Evolutionary conservation across 2,329 filamentous ascomycete species (phyloP).

Genomic region (Sporothrix protearum): DNA sequence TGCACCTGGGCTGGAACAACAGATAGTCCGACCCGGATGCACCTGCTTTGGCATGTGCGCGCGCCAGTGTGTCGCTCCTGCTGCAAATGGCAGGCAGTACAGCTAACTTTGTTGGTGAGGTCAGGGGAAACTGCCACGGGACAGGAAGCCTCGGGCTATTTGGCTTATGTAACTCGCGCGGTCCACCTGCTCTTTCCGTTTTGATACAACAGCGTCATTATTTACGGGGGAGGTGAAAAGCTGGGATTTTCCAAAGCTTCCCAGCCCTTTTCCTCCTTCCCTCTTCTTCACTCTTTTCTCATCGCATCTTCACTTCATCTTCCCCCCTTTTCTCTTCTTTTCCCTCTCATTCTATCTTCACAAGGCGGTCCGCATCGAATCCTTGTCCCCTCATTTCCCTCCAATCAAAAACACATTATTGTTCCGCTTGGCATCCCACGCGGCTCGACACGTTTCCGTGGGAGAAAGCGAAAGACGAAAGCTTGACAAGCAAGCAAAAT

Average conservation of each 20-base stretch:
- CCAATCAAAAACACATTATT: neutral
- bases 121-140: neutral
- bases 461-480: neutral
- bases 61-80: neutral
- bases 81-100: neutral
- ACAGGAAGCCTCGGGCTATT: neutral
- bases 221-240: conserved; percentile 8
- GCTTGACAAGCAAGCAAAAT: neutral
- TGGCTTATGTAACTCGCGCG: conserved; percentile 18
- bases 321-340: neutral
- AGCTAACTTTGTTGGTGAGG: neutral
- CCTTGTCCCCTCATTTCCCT: neutral
- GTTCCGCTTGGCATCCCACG: neutral
- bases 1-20: conserved; percentile 20
- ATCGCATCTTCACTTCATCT: neutral
- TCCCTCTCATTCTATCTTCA: neutral
- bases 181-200: conserved; percentile 17
- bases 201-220: conserved; percentile 14
- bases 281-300: neutral
- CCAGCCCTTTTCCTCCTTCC: neutral
- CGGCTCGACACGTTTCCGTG: neutral
- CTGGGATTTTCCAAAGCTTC: conserved; percentile 10
- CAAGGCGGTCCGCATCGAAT: neutral
- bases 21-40: conserved; percentile 21
- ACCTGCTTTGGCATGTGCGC: neutral